Base-by-base conservation (phyloP, 257 asterid species). In the Solanum pennellii region DNA sequence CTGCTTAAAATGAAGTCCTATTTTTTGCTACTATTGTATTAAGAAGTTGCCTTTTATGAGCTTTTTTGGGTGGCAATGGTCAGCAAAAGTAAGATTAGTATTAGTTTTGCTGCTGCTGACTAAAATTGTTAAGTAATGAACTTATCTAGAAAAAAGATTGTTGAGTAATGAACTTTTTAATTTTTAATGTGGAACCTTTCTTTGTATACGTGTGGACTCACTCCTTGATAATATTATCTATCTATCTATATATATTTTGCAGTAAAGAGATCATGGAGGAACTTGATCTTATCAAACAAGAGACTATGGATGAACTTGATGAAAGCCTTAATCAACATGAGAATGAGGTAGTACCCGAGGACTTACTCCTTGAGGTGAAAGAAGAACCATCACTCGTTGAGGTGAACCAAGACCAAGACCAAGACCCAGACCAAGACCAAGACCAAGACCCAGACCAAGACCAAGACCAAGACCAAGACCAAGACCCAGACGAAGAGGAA, bases 281-380 rank as follows among this genome's bases (percentile, higher is more conserved):
- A 18, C 47, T 71, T 56, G 62, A 82, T 49, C 42, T 82, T 49
- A 29, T 82, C 85, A 82, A 82, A 82, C 69, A 82, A 86, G 92
- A 91, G 45, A 84, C 77, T 89, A 88, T 92, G 95, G 95, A 93
- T 65, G 98, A 93, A 82, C 91, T 91, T 88, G 93, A 92, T 87
- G 94, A 88, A 75, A 87, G 83, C 86, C 69, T 71, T 77, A 72
- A 83, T 83, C 92, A 76, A 87, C 86, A 86, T 20, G 92, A 89
- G 88, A 68, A 66, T 69, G 87, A 83, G 18, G 89, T 84, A 86
- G 88, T 75, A 74, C 44, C 65, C 23, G 91, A 87, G 83, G 62
- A 89, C 62, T 37, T 59, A 18, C 85, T 82, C 45, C 85, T 49
- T 82, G 85, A 49, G 85, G 69, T 49, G 27, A 82, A 47, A 49